Evolutionary conservation across 2,329 filamentous ascomycete species (phyloP).

Genomic region (Zasmidium citrigriseum): DNA sequence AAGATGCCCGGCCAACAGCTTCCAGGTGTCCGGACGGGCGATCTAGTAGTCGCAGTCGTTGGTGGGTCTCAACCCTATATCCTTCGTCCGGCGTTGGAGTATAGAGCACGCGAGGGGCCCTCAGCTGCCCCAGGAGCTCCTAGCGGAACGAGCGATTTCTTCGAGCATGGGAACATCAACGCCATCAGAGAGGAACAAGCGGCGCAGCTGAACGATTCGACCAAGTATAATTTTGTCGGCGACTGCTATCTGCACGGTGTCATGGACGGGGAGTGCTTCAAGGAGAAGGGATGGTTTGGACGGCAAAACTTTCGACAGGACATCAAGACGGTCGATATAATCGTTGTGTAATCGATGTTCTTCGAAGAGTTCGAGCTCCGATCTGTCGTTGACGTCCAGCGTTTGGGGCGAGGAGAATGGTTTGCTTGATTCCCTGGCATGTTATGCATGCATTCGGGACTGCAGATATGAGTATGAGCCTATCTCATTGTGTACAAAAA

Average conservation of each 20-base stretch:
- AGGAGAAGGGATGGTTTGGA: background rate
- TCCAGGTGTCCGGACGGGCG: background rate
- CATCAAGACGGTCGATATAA: too few species aligned
- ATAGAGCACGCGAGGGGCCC: background rate
- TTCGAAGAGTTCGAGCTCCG: too few species aligned
- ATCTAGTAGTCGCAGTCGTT: background rate
- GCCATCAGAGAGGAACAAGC: background rate
- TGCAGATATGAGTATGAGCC: too few species aligned
- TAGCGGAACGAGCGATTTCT: background rate
- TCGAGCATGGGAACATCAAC: background rate
- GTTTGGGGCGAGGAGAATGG: too few species aligned
- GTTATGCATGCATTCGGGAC: too few species aligned
- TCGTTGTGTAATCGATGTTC: too few species aligned
- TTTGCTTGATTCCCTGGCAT: too few species aligned
- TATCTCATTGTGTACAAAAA: too few species aligned
- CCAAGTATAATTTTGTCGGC: background rate
- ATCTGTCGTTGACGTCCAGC: too few species aligned
- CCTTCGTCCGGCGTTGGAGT: background rate
- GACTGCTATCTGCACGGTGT: background rate
- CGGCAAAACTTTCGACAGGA: too few species aligned
- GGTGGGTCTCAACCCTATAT: background rate
- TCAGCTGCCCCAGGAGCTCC: background rate
- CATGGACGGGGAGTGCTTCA: slow-evolving; percentile 1
- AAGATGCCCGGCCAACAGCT: background rate
- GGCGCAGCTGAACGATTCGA: background rate